phyloP scores from a whole-genome alignment of 805 yeast species.

The Blastobotrys parvus region DNA sequence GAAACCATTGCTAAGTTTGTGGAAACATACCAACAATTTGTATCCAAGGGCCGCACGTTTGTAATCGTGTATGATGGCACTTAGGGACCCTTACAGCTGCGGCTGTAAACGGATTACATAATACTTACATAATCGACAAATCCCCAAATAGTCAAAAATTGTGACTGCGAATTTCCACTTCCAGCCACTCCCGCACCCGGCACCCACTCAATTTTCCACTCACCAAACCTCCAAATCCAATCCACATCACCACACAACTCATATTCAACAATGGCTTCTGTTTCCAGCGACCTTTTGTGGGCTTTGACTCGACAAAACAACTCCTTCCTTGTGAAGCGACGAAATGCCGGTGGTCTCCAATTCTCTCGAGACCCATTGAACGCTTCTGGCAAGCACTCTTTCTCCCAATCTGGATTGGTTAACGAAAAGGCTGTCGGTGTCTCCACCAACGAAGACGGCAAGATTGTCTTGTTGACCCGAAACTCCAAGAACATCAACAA shows the following conservation, averaged over 20 bases:
- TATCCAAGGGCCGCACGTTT: no score
- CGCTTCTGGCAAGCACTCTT: constrained; percentile 39
- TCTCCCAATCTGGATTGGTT: constrained; percentile 40
- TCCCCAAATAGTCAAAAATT: no score
- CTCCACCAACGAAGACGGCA: constrained; percentile 29
- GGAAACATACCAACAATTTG: no score
- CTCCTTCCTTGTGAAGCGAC: constrained; percentile 40
- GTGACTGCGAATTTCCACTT: no score
- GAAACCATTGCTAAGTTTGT: no score
- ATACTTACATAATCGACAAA: no score
- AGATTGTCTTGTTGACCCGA: constrained; percentile 37
- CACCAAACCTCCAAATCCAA: no score
- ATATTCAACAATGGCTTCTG: neutral
- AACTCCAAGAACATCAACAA: constrained; percentile 38
- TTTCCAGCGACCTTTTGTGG: constrained; percentile 41
- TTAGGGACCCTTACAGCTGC: no score
- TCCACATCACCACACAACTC: neutral
- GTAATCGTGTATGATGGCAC: no score
- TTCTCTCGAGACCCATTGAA: constrained; percentile 46
- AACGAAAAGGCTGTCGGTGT: constrained; percentile 44
- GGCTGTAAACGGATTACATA: no score
- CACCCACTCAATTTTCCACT: no score
- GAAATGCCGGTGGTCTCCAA: constrained; percentile 32
- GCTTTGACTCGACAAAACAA: constrained; percentile 41
- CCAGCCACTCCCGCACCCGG: no score